Base-by-base conservation (phyloP, 129 eudicot genomes). In the Centrapalus pauciflorus region DNA sequence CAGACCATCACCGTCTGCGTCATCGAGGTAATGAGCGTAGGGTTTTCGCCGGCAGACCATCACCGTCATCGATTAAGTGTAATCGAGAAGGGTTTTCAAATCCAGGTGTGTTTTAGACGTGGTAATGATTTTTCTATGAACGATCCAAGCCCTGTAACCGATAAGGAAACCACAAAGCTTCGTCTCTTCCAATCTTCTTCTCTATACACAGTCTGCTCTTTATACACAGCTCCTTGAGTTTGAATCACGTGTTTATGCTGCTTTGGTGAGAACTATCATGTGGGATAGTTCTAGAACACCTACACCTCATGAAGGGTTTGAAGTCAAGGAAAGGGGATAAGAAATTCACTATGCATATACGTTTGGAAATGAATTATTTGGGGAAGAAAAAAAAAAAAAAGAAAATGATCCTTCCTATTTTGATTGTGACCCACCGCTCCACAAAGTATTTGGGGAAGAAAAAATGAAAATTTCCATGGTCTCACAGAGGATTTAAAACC, bases 281-380 rank as follows among this genome's bases (percentile, higher is more conserved):
- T 93, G 98, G 98, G 96, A 88, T 67, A 73, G 79, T 78, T 79
- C 91, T 66, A 77, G 96, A 71, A 67, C 89, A n/a, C 85, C 98
- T 27, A 87, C 92, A 3, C 86, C 88, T 66, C 89, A 85, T 20
- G 98, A 93, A 71, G 98, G 98, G 32, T 93, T 93, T 74, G 98
- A 88, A 85, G 96, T 93, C 30, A 93, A 80, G 98, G 61, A 88
- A 81, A 74, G 98, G 98, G 35, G 95, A 93, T 40, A 86, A 81
- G 67, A 96, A 93, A 64, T 93, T 88, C 55, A 73, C 74, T 16
- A 91, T 67, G 26, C 80, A 80, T 30, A 74, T 93, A 67, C 79
- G 91, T 52, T 59, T 93, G 35, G 96, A 93, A 76, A 80, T 93
- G 89, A 88, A 83, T 74, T 84, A 93, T 69, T 67, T 66, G 67